Percentiles rank a stretch among this genome's conserved stretches.
phyloP scores from a whole-genome alignment of 2,329 filamentous ascomycete species.

The Teratosphaeria destructans region DNA sequence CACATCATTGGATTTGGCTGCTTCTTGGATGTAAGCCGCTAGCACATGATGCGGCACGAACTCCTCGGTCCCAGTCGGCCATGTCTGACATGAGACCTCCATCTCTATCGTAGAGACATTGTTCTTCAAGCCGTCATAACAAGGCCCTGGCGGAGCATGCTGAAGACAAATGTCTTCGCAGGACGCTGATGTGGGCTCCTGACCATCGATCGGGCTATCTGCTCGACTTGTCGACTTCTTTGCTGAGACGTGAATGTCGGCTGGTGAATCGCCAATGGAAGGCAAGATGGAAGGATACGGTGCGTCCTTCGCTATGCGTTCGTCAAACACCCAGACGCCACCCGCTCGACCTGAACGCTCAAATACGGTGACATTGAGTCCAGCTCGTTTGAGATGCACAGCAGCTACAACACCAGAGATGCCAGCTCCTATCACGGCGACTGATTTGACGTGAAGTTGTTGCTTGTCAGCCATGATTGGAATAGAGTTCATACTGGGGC shows the following conservation, averaged over 20 bases:
- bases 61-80: conserved; percentile 50
- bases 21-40: conserved; percentile 51
- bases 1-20: conserved; percentile 42
- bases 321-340: conserved; percentile 47
- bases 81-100: conserved; percentile 40
- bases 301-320: conserved; percentile 38
- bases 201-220: conserved; percentile 9
- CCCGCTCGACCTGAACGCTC: conserved; percentile 44
- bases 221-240: not conserved
- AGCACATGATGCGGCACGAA: conserved; percentile 49
- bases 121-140: conserved; percentile 43
- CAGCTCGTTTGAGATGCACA: conserved; percentile 35
- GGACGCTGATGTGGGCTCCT: not conserved
- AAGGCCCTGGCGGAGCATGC: conserved; percentile 25
- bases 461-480: not conserved
- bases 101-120: conserved; percentile 45
- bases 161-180: not conserved
- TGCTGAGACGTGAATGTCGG: not conserved
- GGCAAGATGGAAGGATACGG: conserved; percentile 34
- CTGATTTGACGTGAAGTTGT: conserved; percentile 28
- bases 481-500: not conserved
- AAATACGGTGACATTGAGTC: conserved; percentile 43
- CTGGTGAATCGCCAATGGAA: conserved; percentile 26
- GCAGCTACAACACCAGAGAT: conserved; percentile 41
- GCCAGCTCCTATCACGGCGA: conserved; percentile 42